Conservation (phyloP, 2,329 filamentous ascomycete species). For the Calonectria ilicicola region DNA sequence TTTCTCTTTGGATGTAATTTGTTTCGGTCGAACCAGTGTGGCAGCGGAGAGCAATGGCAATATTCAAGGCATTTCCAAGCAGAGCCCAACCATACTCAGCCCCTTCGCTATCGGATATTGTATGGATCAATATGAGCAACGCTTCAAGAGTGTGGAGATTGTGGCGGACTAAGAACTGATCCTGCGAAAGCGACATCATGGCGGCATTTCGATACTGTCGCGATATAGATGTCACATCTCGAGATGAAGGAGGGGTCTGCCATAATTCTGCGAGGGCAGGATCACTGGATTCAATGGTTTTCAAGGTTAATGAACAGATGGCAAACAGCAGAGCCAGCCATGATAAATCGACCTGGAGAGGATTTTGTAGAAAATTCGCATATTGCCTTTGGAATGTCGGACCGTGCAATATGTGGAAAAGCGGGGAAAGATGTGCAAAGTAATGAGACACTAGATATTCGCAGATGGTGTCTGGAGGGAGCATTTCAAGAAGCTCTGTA, state of each 20-base stretch:
- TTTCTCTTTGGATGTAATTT: constrained; percentile 23
- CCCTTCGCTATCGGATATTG: constrained; percentile 24
- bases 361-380: constrained; percentile 12
- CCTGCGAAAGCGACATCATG: constrained; percentile 27
- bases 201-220: constrained; percentile 17
- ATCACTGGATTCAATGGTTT: constrained; percentile 21
- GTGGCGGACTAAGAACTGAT: constrained; percentile 29
- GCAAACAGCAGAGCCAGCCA: constrained; percentile 34
- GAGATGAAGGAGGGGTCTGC: not conserved
- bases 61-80: constrained; percentile 31
- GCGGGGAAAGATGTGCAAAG: constrained; percentile 14
- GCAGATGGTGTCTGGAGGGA: not conserved
- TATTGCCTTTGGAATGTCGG: constrained; percentile 34
- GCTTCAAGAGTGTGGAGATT: constrained; percentile 31
- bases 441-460: not conserved
- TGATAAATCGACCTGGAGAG: constrained; percentile 10
- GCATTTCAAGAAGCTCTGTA: not conserved
- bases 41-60: constrained; percentile 27
- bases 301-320: constrained; percentile 27
- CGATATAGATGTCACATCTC: not conserved
- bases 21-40: constrained; percentile 1
- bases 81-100: constrained; percentile 30
- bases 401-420: constrained; percentile 33
- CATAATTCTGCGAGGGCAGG: constrained; percentile 18
- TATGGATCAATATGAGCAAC: constrained; percentile 25